Percentiles rank a stretch among this genome's conserved stretches.
Evolutionary conservation across 208 protist species (phyloP).

Genomic region (Crithidia thermophila): DNA sequence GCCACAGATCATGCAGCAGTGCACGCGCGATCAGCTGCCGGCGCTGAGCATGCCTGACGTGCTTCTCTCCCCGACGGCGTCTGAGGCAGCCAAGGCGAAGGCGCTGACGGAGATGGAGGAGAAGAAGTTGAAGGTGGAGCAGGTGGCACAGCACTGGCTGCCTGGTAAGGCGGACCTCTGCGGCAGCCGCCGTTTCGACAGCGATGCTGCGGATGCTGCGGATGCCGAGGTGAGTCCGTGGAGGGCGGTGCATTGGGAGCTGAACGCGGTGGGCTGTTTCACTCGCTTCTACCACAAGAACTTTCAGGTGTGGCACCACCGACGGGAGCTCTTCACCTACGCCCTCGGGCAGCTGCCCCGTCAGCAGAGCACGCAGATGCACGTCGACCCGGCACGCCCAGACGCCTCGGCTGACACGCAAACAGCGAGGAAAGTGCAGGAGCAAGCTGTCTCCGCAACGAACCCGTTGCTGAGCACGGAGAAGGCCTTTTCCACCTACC

Average conservation of each 20-base stretch:
- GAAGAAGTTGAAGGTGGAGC: slow-evolving; percentile 8
- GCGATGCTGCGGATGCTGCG: not conserved
- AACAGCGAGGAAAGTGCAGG: not conserved
- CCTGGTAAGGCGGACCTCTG: slow-evolving; percentile 23
- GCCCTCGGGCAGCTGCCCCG: no score
- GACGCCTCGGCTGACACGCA: not conserved
- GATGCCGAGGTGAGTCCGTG: slow-evolving; percentile 38
- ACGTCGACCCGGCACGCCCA: not conserved
- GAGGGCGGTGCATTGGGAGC: slow-evolving; percentile 77
- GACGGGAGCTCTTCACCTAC: slow-evolving; percentile 52
- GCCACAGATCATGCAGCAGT: slow-evolving; percentile 24
- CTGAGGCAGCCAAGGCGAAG: slow-evolving; percentile 18
- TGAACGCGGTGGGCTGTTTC: slow-evolving; percentile 44
- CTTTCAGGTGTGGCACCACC: slow-evolving; percentile 89
- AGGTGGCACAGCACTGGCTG: slow-evolving; percentile 30
- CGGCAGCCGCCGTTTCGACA: no score
- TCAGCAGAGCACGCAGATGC: slow-evolving; percentile 16
- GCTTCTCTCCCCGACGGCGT: not conserved
- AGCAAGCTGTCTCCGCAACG: not conserved
- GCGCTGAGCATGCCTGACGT: not conserved
- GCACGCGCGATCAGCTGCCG: slow-evolving; percentile 32
- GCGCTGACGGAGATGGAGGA: slow-evolving; percentile 16
- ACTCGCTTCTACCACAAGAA: slow-evolving; percentile 66
- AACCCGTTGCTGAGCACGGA: slow-evolving; percentile 2
- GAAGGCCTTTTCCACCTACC: slow-evolving; percentile 26